A percentile compares a stretch with the other conserved stretches of the same genome.
Conservation (phyloP, 257 asterid species). For the Catharanthus roseus region DNA sequence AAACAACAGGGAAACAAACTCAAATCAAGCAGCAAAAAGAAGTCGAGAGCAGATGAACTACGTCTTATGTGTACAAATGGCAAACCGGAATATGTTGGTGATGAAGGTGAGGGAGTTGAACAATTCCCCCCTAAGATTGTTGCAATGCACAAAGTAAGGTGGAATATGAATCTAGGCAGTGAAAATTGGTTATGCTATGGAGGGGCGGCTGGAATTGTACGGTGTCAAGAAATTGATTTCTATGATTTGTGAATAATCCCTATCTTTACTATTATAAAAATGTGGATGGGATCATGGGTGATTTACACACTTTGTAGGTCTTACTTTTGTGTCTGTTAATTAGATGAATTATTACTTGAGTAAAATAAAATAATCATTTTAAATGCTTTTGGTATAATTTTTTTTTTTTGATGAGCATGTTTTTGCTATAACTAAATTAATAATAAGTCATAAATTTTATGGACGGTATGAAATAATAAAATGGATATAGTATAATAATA, state of each 20-base stretch:
- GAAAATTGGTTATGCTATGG: slow-evolving; percentile 88
- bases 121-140: slow-evolving; percentile 56
- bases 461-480: no score
- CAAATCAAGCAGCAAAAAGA: slow-evolving; percentile 18
- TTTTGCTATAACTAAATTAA: no score
- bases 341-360: no score
- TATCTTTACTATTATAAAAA: no score
- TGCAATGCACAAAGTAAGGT: slow-evolving; percentile 74
- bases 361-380: no score
- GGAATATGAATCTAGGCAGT: slow-evolving; percentile 79
- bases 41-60: slow-evolving; percentile 16
- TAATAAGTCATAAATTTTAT: no score
- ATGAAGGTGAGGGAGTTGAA: slow-evolving; percentile 21
- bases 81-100: not conserved
- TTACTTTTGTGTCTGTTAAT: no score
- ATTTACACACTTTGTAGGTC: no score
- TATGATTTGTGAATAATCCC: slow-evolving; percentile 6
- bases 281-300: no score
- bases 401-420: no score
- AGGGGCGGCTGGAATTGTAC: slow-evolving; percentile 83
- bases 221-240: slow-evolving; percentile 55
- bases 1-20: slow-evolving; percentile 21
- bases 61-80: slow-evolving; percentile 9
- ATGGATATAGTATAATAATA: no score
- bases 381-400: no score